Evolutionary conservation across 192 early-diverging fungal genomes (phyloP).

Genomic region (Thoreauomyces humboldtii): DNA sequence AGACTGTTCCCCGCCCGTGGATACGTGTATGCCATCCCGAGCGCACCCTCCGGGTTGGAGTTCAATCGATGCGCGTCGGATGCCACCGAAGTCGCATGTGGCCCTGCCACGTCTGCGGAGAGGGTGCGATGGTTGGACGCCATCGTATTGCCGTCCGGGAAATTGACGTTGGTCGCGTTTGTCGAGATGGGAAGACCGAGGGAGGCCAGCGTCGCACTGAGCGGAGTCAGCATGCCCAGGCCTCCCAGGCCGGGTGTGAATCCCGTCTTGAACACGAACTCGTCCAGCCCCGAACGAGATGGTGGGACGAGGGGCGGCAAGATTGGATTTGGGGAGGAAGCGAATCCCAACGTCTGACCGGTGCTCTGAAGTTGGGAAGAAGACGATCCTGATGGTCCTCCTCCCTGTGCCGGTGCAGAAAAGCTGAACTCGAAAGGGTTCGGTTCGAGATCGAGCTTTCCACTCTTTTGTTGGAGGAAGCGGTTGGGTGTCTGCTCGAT

Average conservation of each 20-base stretch:
- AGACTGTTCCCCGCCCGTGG: too few species aligned
- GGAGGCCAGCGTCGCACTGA: conserved; percentile 18
- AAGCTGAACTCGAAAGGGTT: conserved; percentile 90
- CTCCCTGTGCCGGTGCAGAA: conserved; percentile 40
- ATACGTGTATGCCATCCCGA: too few species aligned
- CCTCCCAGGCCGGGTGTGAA: conserved; percentile 20
- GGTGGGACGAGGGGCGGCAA: conserved; percentile 57
- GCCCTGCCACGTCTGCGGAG: too few species aligned
- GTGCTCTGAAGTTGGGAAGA: too few species aligned
- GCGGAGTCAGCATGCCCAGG: conserved; percentile 12
- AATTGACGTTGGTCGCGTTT: background rate
- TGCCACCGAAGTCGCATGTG: too few species aligned
- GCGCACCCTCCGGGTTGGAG: too few species aligned
- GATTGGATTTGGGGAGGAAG: conserved; percentile 49
- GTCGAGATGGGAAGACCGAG: conserved; percentile 4
- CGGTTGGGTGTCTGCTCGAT: conserved; percentile 44
- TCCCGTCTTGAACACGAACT: conserved; percentile 16
- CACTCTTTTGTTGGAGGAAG: conserved; percentile 12
- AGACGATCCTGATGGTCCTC: conserved; percentile 15
- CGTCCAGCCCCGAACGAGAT: conserved; percentile 16
- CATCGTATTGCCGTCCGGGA: background rate
- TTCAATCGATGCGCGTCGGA: too few species aligned
- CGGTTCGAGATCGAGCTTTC: conserved; percentile 78
- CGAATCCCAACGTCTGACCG: conserved; percentile 24
- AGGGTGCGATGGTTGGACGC: too few species aligned